Conservation (phyloP, 371 early-diverging fungal species). For the Globomyces sp. region DNA sequence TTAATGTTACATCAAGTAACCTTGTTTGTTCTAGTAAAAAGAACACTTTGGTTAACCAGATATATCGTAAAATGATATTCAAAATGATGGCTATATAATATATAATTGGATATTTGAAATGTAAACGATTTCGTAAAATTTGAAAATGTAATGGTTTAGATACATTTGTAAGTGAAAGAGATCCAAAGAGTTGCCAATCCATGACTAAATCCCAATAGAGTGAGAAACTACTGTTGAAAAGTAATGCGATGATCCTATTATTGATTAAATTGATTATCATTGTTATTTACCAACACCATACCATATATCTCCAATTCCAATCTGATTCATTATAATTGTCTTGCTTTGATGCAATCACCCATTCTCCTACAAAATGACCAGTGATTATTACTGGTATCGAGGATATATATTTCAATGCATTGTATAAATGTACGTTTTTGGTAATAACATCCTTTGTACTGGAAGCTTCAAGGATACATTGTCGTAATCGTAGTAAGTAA, state of each 20-base stretch:
- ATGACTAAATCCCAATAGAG: constrained; percentile 93
- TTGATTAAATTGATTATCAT: not conserved
- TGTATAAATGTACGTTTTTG: not conserved
- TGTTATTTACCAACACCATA: not conserved
- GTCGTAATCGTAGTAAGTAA: not conserved
- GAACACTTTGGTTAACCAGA: not conserved
- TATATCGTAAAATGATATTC: not conserved
- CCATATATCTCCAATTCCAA: too few relatives aligned
- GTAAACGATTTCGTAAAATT: not conserved
- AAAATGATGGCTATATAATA: constrained; percentile 4
- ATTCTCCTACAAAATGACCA: not conserved
- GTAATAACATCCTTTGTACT: too few relatives aligned
- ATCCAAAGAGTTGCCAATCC: constrained; percentile 74
- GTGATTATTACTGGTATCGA: not conserved
- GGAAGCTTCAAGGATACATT: not conserved
- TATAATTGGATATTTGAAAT: not conserved
- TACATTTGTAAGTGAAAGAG: not conserved
- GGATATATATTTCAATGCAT: not conserved
- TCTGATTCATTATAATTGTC: not conserved
- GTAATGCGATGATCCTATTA: constrained; percentile 69
- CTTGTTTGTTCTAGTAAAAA: not conserved
- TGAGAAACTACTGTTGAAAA: constrained; percentile 86
- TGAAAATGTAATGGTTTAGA: not conserved
- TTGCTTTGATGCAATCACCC: not conserved
- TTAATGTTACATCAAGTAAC: not conserved